A percentile compares a stretch with the other conserved stretches of the same genome.
Evolutionary conservation across 768 basidiomycete genomes (phyloP).

Genomic region (Scleroderma citrinum): DNA sequence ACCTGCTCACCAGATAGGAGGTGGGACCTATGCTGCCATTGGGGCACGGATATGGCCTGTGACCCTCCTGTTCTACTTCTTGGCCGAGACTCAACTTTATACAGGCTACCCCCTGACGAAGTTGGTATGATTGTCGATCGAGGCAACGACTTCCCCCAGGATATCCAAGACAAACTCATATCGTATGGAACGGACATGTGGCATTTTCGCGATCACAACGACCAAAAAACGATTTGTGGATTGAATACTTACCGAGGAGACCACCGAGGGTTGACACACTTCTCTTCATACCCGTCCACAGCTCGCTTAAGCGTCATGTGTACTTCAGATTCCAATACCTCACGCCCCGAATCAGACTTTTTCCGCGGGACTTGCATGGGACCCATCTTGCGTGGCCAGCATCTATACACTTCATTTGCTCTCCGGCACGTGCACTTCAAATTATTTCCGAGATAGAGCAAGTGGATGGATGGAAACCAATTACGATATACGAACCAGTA

Average conservation of each 20-base stretch:
- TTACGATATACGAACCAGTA: constrained; percentile 79
- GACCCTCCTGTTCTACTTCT: not conserved
- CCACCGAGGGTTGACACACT: constrained; percentile 48
- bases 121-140: constrained; percentile 84
- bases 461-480: constrained; percentile 55
- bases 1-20: constrained; percentile 60
- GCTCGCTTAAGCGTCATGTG: constrained; percentile 4
- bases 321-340: constrained; percentile 67
- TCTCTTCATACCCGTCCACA: constrained; percentile 2
- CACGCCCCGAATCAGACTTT: constrained; percentile 64
- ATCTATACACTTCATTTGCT: constrained; percentile 83
- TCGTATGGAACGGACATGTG: constrained; percentile 72
- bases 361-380: constrained; percentile 57
- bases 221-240: constrained; percentile 59
- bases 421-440: constrained; percentile 60
- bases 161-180: constrained; percentile 49
- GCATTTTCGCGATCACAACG: constrained; percentile 59
- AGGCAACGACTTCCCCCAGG: constrained; percentile 67
- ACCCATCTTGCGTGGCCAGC: constrained; percentile 47
- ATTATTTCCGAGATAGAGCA: constrained; percentile 60
- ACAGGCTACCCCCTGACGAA: constrained; percentile 57
- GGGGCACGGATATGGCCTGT: constrained; percentile 76
- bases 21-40: constrained; percentile 75
- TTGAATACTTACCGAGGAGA: constrained; percentile 74
- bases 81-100: not conserved